Evolutionary conservation across 2,329 filamentous ascomycete genomes (phyloP), one percentile per base, ranked within the genome.

Genomic region (Lojkania enalia): DNA sequence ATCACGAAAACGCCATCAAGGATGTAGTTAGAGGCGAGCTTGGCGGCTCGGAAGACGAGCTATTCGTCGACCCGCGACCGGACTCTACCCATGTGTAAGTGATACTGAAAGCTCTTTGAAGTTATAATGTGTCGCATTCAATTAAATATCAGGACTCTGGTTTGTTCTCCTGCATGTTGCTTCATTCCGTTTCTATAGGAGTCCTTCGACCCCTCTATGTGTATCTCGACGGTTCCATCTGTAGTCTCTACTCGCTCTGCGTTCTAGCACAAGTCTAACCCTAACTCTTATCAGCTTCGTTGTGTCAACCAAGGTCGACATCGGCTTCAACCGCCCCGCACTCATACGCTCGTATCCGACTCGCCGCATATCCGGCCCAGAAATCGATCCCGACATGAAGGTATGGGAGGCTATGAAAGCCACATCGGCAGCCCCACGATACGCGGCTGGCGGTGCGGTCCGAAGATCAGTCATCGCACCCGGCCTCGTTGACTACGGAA

Each of bases 61-160:
- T 49, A 13, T 55, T 67, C 6, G 50, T 60, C 12, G 62, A 67
- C 38, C 25, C 30, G 6, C 48, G 62, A 4, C 36, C 50, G 6
- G 62, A 61, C 27, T 60, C 60, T 3, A 54, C 57, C 3, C 57
- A 67, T 36, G 61, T 63, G 63, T 67, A 53, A 57, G 62, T 52
- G n/a, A n/a, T n/a, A n/a, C n/a, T n/a, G n/a, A n/a, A 9, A 33
- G 23, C 7, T 27, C 23, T 7, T n/a, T 27, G 23, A 27, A 7
- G 23, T 27, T n/a, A 27, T 27, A n/a, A 7, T n/a, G 23, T n/a
- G 23, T n/a, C 7, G 23, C n/a, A 27, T n/a, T 27, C 23, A 27
- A 9, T n/a, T 27, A n/a, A 27, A 27, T n/a, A 27, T 27, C n/a
- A 7, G 23, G 7, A 27, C 23, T 27, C n/a, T n/a, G n/a, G n/a